Percentiles rank a stretch among this genome's conserved stretches.
Conservation (phyloP, 768 basidiomycete species). For the Pleurotus eryngii region DNA sequence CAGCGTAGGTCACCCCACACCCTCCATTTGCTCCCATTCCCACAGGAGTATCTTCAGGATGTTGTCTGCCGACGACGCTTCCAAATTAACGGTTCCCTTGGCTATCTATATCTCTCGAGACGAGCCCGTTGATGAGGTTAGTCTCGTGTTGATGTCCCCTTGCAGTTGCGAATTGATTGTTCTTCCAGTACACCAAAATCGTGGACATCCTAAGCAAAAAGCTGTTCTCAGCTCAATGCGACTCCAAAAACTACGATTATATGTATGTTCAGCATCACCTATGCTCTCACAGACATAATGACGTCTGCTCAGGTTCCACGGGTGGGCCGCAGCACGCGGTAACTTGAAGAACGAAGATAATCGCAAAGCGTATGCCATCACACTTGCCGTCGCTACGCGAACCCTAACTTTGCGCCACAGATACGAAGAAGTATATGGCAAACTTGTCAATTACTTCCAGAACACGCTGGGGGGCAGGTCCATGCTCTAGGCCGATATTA, state of each 20-base stretch:
- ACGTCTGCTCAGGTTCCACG: constrained; percentile 44
- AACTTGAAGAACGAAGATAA: constrained; percentile 55
- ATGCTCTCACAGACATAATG: constrained; percentile 6
- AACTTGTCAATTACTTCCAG: constrained; percentile 45
- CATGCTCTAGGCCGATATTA: background rate
- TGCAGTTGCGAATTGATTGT: background rate
- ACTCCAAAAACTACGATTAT: constrained; percentile 45
- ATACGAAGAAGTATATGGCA: constrained; percentile 55
- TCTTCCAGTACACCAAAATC: constrained; percentile 45
- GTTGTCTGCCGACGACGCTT: constrained; percentile 48
- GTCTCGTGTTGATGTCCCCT: constrained; percentile 9
- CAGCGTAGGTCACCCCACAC: constrained; percentile 40
- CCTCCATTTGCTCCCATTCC: background rate
- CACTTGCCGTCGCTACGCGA: background rate
- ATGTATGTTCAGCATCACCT: constrained; percentile 29
- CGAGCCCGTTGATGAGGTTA: constrained; percentile 55
- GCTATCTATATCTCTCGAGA: constrained; percentile 56
- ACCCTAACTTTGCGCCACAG: constrained; percentile 16
- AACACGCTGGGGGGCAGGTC: constrained; percentile 23
- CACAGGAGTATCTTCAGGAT: constrained; percentile 30
- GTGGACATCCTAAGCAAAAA: constrained; percentile 45
- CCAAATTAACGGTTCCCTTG: constrained; percentile 48
- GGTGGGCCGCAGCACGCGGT: constrained; percentile 62
- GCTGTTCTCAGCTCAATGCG: constrained; percentile 44
- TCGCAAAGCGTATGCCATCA: constrained; percentile 43